Conservation (phyloP, 2,329 filamentous ascomycete species). For the Hypoxylon sp. region DNA sequence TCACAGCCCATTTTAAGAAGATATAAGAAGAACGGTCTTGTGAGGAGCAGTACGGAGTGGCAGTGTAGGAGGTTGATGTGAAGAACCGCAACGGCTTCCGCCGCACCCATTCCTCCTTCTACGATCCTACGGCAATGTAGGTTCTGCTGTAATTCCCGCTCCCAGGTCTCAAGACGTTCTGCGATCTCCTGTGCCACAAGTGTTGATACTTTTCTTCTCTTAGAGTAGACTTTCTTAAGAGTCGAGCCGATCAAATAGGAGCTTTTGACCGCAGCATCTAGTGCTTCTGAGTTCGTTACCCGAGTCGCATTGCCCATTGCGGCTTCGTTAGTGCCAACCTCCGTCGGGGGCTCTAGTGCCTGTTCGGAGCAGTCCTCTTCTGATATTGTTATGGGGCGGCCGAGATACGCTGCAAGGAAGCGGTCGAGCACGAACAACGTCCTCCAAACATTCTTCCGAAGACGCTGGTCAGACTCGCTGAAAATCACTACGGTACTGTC, state of each 20-base stretch:
- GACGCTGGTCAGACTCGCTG: slow-evolving; percentile 59
- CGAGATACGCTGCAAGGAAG: slow-evolving; percentile 73
- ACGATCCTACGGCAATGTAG: slow-evolving; percentile 67
- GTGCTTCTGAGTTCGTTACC: slow-evolving; percentile 53
- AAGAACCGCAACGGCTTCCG: slow-evolving; percentile 70
- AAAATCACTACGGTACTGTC: slow-evolving; percentile 72
- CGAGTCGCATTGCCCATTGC: slow-evolving; percentile 37
- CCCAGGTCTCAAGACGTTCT: slow-evolving; percentile 67
- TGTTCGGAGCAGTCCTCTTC: slow-evolving; percentile 73
- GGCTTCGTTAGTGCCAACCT: slow-evolving; percentile 24
- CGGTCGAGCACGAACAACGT: slow-evolving; percentile 76
- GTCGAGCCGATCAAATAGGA: slow-evolving; percentile 71
- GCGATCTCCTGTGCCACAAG: slow-evolving; percentile 70
- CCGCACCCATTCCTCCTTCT: slow-evolving; percentile 58
- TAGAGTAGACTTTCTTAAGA: slow-evolving; percentile 72
- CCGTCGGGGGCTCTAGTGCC: slow-evolving; percentile 54
- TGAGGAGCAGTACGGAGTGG: slow-evolving; percentile 74
- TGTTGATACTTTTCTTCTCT: slow-evolving; percentile 71
- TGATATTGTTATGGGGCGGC: slow-evolving; percentile 72
- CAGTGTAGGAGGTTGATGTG: slow-evolving; percentile 74
- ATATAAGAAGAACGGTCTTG: slow-evolving; percentile 74
- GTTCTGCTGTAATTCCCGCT: slow-evolving; percentile 62
- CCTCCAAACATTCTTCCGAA: slow-evolving; percentile 73
- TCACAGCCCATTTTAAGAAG: slow-evolving; percentile 63
- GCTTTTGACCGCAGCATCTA: slow-evolving; percentile 71